These are phyloP conservation scores for Xylaria sp. DNA, from an alignment of 2,329 filamentous ascomycete species.

Conservation along the genomic window DNA sequence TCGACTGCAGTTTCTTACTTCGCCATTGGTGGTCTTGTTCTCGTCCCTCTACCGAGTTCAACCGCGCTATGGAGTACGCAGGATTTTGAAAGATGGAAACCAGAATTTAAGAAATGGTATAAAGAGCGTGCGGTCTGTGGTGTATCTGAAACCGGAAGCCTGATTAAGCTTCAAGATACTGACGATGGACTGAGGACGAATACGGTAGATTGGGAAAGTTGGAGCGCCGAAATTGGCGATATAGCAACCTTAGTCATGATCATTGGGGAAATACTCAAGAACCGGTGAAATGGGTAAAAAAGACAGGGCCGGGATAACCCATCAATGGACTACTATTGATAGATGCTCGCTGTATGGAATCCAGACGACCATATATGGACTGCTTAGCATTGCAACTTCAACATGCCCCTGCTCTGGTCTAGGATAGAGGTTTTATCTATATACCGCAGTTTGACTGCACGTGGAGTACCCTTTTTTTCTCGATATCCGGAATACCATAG, in stretches of 20 bases:
- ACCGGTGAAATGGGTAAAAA: not conserved
- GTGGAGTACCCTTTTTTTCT: no score
- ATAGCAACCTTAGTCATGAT: constrained; percentile 20
- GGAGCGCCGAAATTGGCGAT: constrained; percentile 24
- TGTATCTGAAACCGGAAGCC: constrained; percentile 7
- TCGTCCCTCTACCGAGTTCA: constrained; percentile 19
- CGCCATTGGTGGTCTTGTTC: constrained; percentile 17
- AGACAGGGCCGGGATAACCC: not conserved
- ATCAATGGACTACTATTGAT: no score
- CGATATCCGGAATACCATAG: no score
- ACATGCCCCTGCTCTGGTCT: no score
- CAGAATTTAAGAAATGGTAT: constrained; percentile 21
- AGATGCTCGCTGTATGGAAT: no score
- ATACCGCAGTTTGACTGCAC: no score
- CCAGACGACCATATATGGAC: no score
- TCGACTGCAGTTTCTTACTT: constrained; percentile 24
- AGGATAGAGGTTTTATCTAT: no score
- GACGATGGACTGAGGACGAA: not conserved
- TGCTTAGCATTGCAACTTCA: no score
- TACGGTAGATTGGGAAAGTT: constrained; percentile 16
- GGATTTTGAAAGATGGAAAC: constrained; percentile 24
- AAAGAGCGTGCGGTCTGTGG: not conserved
- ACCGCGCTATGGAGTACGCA: constrained; percentile 12
- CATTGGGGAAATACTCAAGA: constrained; percentile 15
- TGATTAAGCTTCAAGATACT: not conserved